Conservation (phyloP, 768 basidiomycete genomes). For the Cystofilobasidium capitatum region DNA sequence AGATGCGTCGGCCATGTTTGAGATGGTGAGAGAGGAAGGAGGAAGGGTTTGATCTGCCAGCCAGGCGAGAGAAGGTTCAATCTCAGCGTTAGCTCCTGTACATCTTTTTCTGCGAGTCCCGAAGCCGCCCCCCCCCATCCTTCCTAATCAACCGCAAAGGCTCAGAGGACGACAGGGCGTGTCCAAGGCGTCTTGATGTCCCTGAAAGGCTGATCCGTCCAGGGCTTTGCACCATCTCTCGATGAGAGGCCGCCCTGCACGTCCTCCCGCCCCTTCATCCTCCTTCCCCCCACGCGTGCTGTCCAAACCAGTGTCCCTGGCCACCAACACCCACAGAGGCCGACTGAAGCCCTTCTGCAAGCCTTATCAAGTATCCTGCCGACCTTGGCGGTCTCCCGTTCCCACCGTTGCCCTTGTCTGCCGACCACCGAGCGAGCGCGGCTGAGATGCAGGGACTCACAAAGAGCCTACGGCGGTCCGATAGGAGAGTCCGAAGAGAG, state of each 20-base stretch:
- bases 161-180: too few species aligned
- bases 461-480: background rate
- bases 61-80: background rate
- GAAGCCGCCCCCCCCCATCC: background rate
- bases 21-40: background rate
- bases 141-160: background rate
- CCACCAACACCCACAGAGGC: too few species aligned
- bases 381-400: background rate
- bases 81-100: too few species aligned
- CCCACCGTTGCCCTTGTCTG: background rate
- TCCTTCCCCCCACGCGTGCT: too few species aligned
- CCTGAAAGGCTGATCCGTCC: too few species aligned
- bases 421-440: background rate
- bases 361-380: background rate
- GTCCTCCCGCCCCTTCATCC: too few species aligned
- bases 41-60: too few species aligned
- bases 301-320: too few species aligned
- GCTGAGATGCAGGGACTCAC: background rate
- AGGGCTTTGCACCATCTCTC: too few species aligned
- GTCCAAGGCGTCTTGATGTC: too few species aligned
- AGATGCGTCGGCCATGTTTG: slow-evolving; percentile 15
- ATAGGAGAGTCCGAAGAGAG: background rate
- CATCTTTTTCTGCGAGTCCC: background rate
- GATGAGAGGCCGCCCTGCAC: too few species aligned
- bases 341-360: background rate